phyloP scores from a whole-genome alignment of 2,329 filamentous ascomycete species.

The Venturia pyrina region DNA sequence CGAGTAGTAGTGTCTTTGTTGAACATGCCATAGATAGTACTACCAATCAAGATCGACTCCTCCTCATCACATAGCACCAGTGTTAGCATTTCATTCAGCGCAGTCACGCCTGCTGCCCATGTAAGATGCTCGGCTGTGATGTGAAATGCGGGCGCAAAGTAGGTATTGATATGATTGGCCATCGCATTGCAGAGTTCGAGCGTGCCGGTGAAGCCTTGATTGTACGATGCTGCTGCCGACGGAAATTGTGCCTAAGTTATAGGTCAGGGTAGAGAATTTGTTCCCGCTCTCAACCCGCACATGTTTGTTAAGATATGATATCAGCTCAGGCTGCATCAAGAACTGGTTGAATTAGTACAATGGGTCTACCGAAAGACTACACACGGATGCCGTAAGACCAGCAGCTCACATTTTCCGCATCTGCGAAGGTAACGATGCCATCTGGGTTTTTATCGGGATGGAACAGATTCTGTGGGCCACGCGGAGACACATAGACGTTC shows the following conservation, averaged over 20 bases:
- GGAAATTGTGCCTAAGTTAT: background rate
- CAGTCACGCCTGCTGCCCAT: constrained; percentile 32
- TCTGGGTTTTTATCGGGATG: constrained; percentile 18
- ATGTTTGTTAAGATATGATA: constrained; percentile 29
- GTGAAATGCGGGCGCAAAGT: constrained; percentile 26
- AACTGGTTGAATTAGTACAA: background rate
- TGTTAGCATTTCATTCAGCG: constrained; percentile 33
- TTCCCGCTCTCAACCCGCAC: constrained; percentile 14
- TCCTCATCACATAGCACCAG: constrained; percentile 33
- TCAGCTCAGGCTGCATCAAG: constrained; percentile 27
- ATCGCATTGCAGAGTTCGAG: constrained; percentile 30
- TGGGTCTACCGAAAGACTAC: background rate
- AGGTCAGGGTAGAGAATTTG: background rate
- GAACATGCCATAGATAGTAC: constrained; percentile 41
- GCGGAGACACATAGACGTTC: background rate
- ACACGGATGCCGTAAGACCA: no score
- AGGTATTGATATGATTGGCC: constrained; percentile 31
- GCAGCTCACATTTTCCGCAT: constrained; percentile 20
- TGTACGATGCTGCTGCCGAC: constrained; percentile 28
- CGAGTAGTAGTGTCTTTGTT: constrained; percentile 38
- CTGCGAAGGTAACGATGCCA: constrained; percentile 22
- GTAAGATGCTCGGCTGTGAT: constrained; percentile 29
- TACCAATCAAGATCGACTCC: constrained; percentile 36
- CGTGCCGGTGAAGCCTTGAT: constrained; percentile 28
- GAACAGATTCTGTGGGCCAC: background rate